phyloP scores from a whole-genome alignment of 2,329 filamentous ascomycete species.

The Alternaria incomplexa region DNA sequence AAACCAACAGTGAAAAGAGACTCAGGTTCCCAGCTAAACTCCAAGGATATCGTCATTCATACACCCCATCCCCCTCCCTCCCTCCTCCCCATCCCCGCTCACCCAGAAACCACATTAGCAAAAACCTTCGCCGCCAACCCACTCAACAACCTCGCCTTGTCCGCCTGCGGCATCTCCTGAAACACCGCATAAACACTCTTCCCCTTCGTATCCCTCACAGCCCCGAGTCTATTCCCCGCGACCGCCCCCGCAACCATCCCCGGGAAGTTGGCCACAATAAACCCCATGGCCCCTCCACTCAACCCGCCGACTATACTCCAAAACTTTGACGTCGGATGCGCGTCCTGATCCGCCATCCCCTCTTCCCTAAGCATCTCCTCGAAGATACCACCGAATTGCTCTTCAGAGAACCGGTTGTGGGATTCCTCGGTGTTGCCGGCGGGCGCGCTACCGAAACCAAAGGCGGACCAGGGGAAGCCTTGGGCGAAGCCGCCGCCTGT shows the following conservation, averaged over 20 bases:
- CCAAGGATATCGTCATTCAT: slow-evolving; percentile 24
- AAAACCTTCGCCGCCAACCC: slow-evolving; percentile 88
- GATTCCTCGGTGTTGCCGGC: slow-evolving; percentile 53
- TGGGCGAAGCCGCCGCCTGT: slow-evolving; percentile 22
- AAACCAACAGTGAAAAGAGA: neutral
- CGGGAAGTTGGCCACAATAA: slow-evolving; percentile 92
- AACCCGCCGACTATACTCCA: slow-evolving; percentile 86
- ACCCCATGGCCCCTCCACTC: slow-evolving; percentile 88
- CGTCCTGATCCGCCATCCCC: slow-evolving; percentile 72
- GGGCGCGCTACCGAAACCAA: slow-evolving; percentile 62
- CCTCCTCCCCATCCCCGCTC: neutral
- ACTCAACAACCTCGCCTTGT: slow-evolving; percentile 79
- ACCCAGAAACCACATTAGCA: slow-evolving; percentile 68
- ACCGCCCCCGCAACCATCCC: slow-evolving; percentile 89
- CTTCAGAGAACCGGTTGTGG: slow-evolving; percentile 67
- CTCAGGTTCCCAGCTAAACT: neutral
- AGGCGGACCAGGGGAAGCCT: slow-evolving; percentile 79
- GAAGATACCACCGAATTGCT: slow-evolving; percentile 79
- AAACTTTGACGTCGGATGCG: slow-evolving; percentile 72
- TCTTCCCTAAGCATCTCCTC: slow-evolving; percentile 62
- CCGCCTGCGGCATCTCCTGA: slow-evolving; percentile 81
- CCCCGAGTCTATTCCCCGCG: slow-evolving; percentile 89
- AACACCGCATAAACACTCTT: slow-evolving; percentile 97
- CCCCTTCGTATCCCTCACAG: slow-evolving; percentile 84
- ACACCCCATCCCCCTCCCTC: neutral